Conservation (phyloP, 2,329 filamentous ascomycete species). For the Sclerotinia trifoliorum region DNA sequence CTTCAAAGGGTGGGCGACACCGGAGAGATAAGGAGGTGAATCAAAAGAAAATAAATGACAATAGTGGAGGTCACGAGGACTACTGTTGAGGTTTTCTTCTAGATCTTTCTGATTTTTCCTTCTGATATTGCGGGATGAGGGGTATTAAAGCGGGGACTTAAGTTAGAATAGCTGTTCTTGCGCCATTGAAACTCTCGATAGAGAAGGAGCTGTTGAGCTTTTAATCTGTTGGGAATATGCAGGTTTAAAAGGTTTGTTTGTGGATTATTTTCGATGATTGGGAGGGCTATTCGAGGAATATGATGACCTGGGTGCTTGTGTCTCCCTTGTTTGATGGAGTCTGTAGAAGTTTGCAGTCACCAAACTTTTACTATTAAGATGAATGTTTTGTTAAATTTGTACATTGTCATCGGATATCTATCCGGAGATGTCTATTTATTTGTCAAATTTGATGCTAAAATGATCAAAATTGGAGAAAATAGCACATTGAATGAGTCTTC, state of each 20-base stretch:
- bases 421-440: neutral
- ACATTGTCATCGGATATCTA: neutral
- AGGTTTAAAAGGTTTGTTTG: neutral
- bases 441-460: neutral
- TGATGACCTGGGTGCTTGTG: neutral
- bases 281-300: neutral
- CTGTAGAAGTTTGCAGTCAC: neutral
- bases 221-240: neutral
- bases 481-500: neutral
- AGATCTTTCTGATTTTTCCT: neutral
- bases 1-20: neutral
- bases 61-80: neutral
- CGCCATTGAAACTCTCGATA: neutral
- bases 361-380: neutral
- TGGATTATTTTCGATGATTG: neutral
- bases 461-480: neutral
- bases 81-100: neutral
- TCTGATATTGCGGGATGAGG: neutral
- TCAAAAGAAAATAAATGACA: neutral
- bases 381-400: neutral
- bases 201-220: constrained; percentile 9
- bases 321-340: neutral
- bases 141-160: constrained; percentile 8
- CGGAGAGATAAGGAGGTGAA: constrained; percentile 6
- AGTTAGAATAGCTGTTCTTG: neutral